Evolutionary conservation across 345 rosid genomes (phyloP).

Genomic region (Tarenaya hassleriana): DNA sequence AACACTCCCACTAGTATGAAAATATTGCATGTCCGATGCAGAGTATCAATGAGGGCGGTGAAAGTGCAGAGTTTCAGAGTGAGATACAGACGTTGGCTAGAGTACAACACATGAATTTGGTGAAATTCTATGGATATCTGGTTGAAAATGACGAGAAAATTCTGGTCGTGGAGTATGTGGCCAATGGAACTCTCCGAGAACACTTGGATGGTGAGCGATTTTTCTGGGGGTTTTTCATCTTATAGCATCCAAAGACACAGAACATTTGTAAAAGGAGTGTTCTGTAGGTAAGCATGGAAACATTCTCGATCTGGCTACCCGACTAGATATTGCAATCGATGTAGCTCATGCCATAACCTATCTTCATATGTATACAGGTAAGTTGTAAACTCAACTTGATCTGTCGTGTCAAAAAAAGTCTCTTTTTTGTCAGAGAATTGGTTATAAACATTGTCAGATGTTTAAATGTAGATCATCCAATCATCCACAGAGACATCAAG

Average conservation of each 20-base stretch:
- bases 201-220: slow-evolving; percentile 77
- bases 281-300: slow-evolving; percentile 54
- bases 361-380: slow-evolving; percentile 95
- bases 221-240: neutral
- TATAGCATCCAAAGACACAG: neutral
- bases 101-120: slow-evolving; percentile 80
- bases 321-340: slow-evolving; percentile 75
- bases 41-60: slow-evolving; percentile 69
- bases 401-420: neutral
- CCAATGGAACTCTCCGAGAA: slow-evolving; percentile 87
- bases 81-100: slow-evolving; percentile 68
- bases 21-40: slow-evolving; percentile 34
- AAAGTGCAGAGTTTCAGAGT: slow-evolving; percentile 68
- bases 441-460: neutral
- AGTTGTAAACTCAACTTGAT: too few species aligned
- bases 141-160: slow-evolving; percentile 66
- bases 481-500: slow-evolving; percentile 91
- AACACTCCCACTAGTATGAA: too few species aligned
- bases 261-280: slow-evolving; percentile 14
- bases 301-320: slow-evolving; percentile 51
- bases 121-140: slow-evolving; percentile 65
- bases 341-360: slow-evolving; percentile 94
- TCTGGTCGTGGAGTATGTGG: slow-evolving; percentile 69
- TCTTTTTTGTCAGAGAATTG: neutral
- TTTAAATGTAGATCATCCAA: slow-evolving; percentile 67